Evolutionary conservation across 306 rosid species (phyloP), one percentile per base, ranked within the genome.

Genomic region (Heteromeles arbutifolia): DNA sequence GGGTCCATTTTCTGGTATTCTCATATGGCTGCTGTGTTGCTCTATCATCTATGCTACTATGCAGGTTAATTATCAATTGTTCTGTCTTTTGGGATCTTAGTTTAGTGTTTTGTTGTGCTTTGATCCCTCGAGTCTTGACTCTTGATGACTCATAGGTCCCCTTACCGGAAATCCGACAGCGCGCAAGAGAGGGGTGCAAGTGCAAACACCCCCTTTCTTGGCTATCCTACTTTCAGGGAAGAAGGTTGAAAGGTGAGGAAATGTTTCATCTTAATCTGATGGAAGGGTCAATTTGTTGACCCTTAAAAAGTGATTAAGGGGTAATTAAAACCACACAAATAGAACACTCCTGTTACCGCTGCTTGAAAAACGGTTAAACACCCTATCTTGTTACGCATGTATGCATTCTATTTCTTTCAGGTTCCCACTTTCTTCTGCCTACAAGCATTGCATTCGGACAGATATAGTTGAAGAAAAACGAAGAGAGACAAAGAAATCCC

Each of bases 271-370:
- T 37, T 37, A 37, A 37, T 37, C 41, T 37, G 41, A 37, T 37
- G 41, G 41, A 37, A 37, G 74, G 28, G 48, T 29, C 43, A 74
- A 74, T n/a, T 9, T 11, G 17, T 53, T 19, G 37, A 8, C 57
- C 70, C 82, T 67, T 4, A 22, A 73, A 73, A 58, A 2, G n/a
- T 31, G 82, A 44, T 73, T 67, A n/a, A 24, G 6, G 6, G 31
- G 12, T 37, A 78, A 64, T 37, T 4, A 15, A 25, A 41, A 73
- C 73, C 77, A 65, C 31, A 69, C 2, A 10, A 28, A 44, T 1
- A 25, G 1, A 44, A 45, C 45, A 19, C 5, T 65, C 24, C 24
- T 44, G 43, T n/a, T 14, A n/a, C 66, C 13, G 19, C n/a, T 57
- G 10, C 62, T 54, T 41, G 29, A 73, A 73, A 79, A 41, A 37